Evolutionary conservation across 2,329 filamentous ascomycete genomes (phyloP), one percentile per base, ranked within the genome.

Genomic region (Trichoderma endophyticum): DNA sequence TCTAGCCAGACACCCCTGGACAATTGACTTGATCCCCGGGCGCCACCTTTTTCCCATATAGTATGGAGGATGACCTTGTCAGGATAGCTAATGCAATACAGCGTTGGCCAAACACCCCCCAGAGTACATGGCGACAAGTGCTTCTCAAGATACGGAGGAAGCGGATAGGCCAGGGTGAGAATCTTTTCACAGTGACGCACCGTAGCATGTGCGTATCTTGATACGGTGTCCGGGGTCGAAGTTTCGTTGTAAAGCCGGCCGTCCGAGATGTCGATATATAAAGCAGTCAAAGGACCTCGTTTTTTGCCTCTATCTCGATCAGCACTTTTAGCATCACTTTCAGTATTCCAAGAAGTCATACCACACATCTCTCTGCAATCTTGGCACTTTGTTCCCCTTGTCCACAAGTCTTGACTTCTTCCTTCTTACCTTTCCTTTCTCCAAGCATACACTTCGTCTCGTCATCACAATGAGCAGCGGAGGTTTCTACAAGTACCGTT

Each of bases 401-500:
- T 6, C 21, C 26, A n/a, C 21, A 43, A 70, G 30, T n/a, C 57
- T 70, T 34, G 36, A 4, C 39, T 21, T 62, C 3, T 39, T 39
- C 48, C n/a, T 64, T 64, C 26, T 21, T 24, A 24, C 5, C 5
- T 43, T 24, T 26, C 14, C n/a, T 7, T 21, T 51, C 43, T 54
- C 57, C 26, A 28, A 21, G 24, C 4, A 51, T 30, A 54, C 24
- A 60, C 8, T 28, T n/a, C 11, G 5, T 21, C 48, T 71, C 34
- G 9, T 61, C 48, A 60, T 30, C 21, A 28, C 54, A 51, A 69
- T 61, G 51, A 73, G 79, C 71, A 77, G 81, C 74, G 83, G 84
- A 59, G 83, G 83, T 48, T 86, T 83, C 73, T 87, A 86, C 77
- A 87, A 84, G 80, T 88, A 86, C 78, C 82, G 84, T 56, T 88